These are phyloP conservation scores for Dioszegia hungarica DNA, from an alignment of 768 basidiomycete species.

Conservation along the genomic window DNA sequence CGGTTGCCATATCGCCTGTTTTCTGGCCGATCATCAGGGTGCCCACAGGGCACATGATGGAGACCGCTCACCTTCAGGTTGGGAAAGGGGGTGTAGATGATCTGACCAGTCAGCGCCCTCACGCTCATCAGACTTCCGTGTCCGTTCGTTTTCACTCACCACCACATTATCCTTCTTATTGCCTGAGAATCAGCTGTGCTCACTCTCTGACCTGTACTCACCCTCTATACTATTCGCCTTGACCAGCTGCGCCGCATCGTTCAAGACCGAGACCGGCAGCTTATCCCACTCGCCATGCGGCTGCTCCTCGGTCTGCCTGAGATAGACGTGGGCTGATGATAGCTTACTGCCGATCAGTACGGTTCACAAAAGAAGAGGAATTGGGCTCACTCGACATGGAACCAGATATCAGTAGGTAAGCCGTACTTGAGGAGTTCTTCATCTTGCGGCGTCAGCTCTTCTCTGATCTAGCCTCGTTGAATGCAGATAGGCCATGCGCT, in stretches of 20 bases:
- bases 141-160: constrained; percentile 11
- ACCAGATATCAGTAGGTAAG: constrained; percentile 54
- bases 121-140: background rate
- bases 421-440: constrained; percentile 90
- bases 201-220: constrained; percentile 31
- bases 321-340: constrained; percentile 92
- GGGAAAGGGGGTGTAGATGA: constrained; percentile 88
- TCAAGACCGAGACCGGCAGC: constrained; percentile 72
- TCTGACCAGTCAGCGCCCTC: constrained; percentile 22
- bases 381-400: constrained; percentile 71
- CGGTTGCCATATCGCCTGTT: constrained; percentile 96
- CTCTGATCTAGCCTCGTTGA: background rate
- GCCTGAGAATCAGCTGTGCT: constrained; percentile 54
- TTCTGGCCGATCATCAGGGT: constrained; percentile 61
- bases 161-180: constrained; percentile 94
- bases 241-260: constrained; percentile 88
- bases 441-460: constrained; percentile 55
- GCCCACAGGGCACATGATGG: background rate
- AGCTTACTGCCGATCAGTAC: constrained; percentile 51
- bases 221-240: constrained; percentile 98
- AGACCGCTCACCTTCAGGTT: constrained; percentile 71
- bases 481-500: background rate
- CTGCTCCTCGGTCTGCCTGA: constrained; percentile 79
- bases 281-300: constrained; percentile 62
- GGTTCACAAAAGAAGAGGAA: background rate